Evolutionary conservation across 202 grass and related monocot genomes (phyloP).

Genomic region (Musa balbisiana): DNA sequence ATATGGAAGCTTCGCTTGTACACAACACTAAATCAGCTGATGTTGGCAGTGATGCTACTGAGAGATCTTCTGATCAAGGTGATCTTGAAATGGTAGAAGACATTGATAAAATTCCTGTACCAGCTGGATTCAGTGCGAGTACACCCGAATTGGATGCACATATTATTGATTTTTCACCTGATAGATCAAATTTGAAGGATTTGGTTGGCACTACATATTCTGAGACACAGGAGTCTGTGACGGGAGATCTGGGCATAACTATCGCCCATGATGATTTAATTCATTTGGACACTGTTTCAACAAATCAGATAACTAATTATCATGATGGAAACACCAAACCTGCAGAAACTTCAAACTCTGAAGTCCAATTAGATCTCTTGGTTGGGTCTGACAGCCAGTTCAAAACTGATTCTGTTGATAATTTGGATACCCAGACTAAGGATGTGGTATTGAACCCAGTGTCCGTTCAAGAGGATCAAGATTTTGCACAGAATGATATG

Average conservation of each 20-base stretch:
- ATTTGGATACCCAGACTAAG: slow-evolving; percentile 21
- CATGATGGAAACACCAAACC: slow-evolving; percentile 28
- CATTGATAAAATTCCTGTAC: not conserved
- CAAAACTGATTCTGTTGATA: not conserved
- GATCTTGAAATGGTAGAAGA: slow-evolving; percentile 26
- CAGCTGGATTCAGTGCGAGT: slow-evolving; percentile 3
- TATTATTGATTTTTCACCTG: not conserved
- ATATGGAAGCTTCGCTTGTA: slow-evolving; percentile 11
- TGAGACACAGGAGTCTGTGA: slow-evolving; percentile 9
- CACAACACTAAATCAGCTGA: slow-evolving; percentile 12
- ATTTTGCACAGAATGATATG: slow-evolving; percentile 15
- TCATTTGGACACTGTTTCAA: not conserved
- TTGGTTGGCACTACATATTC: not conserved
- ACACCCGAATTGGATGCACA: not conserved
- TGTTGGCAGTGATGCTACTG: not conserved
- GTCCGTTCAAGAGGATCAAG: slow-evolving; percentile 11
- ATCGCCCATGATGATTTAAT: not conserved
- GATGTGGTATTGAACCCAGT: not conserved
- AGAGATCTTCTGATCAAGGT: slow-evolving; percentile 1
- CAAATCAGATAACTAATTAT: slow-evolving; percentile 3
- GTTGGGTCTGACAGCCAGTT: slow-evolving; percentile 27
- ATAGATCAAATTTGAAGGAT: slow-evolving; percentile 6
- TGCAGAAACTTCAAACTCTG: slow-evolving; percentile 26
- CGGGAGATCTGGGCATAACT: not conserved
- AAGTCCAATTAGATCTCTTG: slow-evolving; percentile 1